Percentiles rank a stretch among this genome's conserved stretches.
Conservation (phyloP, 495 filamentous ascomycete genomes). For the Hypomontagnella monticulosa region DNA sequence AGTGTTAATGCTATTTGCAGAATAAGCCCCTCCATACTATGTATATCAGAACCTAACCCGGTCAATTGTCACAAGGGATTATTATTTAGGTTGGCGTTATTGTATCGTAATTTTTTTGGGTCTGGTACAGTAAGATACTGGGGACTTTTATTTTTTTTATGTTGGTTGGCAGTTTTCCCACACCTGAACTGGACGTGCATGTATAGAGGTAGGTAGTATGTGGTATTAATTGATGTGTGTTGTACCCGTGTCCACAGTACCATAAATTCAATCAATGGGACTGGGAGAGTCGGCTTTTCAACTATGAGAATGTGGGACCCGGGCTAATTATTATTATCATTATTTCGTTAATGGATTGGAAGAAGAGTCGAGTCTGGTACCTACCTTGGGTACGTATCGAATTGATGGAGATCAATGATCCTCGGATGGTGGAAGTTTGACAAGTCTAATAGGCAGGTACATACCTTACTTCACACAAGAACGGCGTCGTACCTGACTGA, state of each 20-base stretch:
- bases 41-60: constrained; percentile 38
- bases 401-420: neutral
- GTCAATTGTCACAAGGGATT: constrained; percentile 23
- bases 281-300: no score
- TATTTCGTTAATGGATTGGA: neutral
- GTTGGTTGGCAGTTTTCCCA: constrained; percentile 34
- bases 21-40: constrained; percentile 12
- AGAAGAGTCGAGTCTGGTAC: neutral
- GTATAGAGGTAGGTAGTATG: constrained; percentile 7
- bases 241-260: constrained; percentile 28
- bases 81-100: constrained; percentile 39
- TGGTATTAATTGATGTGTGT: constrained; percentile 12
- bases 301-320: no score
- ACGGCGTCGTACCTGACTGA: no score
- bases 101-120: constrained; percentile 40
- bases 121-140: constrained; percentile 44
- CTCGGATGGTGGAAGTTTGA: no score
- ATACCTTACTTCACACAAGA: neutral
- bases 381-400: neutral
- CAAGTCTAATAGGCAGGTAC: neutral
- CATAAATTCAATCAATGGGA: constrained; percentile 8
- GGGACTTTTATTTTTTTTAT: neutral
- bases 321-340: no score
- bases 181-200: constrained; percentile 30
- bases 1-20: constrained; percentile 12